Base-by-base conservation (phyloP, 2,329 filamentous ascomycete species). In the Dothideomycetes sp. region DNA sequence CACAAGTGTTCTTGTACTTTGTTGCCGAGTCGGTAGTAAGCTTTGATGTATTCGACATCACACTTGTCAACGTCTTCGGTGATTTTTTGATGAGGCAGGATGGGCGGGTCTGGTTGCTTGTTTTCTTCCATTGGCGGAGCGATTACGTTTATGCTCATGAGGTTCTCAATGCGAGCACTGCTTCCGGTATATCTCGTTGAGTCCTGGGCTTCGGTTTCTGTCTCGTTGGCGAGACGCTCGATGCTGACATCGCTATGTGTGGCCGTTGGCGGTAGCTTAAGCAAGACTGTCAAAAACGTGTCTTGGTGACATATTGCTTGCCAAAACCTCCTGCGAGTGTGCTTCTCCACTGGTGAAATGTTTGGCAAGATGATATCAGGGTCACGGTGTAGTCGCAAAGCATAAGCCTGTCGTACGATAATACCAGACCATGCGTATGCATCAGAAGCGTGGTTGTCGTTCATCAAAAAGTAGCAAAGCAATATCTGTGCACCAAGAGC, bases 401-500 rank as follows among this genome's bases (percentile, higher is more conserved):
- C 84, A 52, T 87, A 88, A 0, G 83, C 77, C 59, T 89, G 84
- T 18, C 83, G 72, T 48, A 85, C 78, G 16, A 86, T 60, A 18
- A 89, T 80, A 5, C 84, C 84, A 0, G 80, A 81, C 65, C 87
- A 89, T 0, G 82, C 80, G 78, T 83, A 89, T 1, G 83, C 84
- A 55, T 89, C 84, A 0, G 80, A 84, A 4, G 82, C 82, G 52
- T 88, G 83, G 52, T 87, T 87, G 58, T 89, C 83, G 52, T 89
- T 89, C 65, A 88, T 87, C 24, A 89, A 67, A 51, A 89, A 89
- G 55, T 88, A 88, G 0, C 78, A 79, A 45, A 87, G 78, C n/a
- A 89, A 62, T 0, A 87, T 79, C 82, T 88, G 88, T 31, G 84
- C 77, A 58, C 86, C 82, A 22, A 88, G 76, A 1, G 82, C 83